Percentiles rank a stretch among this genome's conserved stretches.
These are phyloP conservation scores for Phytophthora fragariaefolia DNA, from an alignment of 352 stramenopile species.

Conservation along the genomic window DNA sequence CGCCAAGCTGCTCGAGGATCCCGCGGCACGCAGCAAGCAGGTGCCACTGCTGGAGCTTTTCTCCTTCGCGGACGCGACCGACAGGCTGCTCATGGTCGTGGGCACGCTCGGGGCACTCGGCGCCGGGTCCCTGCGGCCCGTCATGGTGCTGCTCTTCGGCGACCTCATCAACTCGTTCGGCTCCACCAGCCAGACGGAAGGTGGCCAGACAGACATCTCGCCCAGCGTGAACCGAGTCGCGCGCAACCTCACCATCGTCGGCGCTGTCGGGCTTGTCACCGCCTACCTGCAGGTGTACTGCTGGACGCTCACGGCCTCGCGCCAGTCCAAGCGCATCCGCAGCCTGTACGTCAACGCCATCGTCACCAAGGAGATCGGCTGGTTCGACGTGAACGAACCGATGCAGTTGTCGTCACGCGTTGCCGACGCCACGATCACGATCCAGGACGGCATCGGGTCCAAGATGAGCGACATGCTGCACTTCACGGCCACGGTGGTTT, in stretches of 20 bases:
- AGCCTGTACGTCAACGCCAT: conserved; percentile 48
- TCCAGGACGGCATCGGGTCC: conserved; percentile 53
- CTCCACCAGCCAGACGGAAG: conserved; percentile 1
- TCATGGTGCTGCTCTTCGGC: conserved; percentile 40
- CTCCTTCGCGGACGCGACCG: conserved; percentile 34
- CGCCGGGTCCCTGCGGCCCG: conserved; percentile 27
- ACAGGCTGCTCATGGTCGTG: conserved; percentile 38
- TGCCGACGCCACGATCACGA: conserved; percentile 40
- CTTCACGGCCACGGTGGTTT: conserved; percentile 41
- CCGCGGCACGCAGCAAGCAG: not conserved
- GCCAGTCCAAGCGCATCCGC: conserved; percentile 54
- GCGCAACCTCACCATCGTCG: conserved; percentile 46
- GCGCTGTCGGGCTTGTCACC: conserved; percentile 27
- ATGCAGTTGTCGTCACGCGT: conserved; percentile 53
- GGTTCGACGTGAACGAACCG: conserved; percentile 61
- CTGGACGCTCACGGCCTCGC: conserved; percentile 56
- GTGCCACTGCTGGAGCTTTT: conserved; percentile 37
- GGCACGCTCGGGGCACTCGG: conserved; percentile 21
- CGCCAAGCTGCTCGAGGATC: conserved; percentile 6
- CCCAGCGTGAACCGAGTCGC: conserved; percentile 41
- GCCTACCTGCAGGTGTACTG: conserved; percentile 55
- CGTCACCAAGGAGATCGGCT: conserved; percentile 52
- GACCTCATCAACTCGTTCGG: conserved; percentile 44
- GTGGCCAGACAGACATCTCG: not conserved
- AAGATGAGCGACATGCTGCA: conserved; percentile 53